phyloP scores from a whole-genome alignment of 805 yeast species.

The Candida anglica region DNA sequence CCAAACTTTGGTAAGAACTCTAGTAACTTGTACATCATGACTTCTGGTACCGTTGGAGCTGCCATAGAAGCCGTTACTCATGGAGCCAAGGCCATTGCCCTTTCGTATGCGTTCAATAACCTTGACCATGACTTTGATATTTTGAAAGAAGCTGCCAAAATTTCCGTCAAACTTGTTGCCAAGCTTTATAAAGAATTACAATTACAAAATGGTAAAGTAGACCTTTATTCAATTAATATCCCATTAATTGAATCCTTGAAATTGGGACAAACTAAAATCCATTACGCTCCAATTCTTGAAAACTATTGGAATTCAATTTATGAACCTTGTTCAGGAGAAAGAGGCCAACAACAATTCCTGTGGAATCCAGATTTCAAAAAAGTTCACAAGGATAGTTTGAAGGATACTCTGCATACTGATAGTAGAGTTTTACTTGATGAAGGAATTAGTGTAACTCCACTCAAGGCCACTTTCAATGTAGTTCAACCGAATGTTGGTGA shows the following conservation, averaged over 20 bases:
- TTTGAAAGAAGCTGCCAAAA: constrained; percentile 60
- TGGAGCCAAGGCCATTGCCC: constrained; percentile 68
- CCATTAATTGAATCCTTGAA: constrained; percentile 62
- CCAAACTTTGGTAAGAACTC: constrained; percentile 96
- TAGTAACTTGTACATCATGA: constrained; percentile 78
- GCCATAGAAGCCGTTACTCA: constrained; percentile 88
- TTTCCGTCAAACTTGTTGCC: constrained; percentile 61
- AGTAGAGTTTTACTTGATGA: constrained; percentile 67
- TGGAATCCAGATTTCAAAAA: constrained; percentile 84
- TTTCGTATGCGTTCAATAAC: constrained; percentile 77
- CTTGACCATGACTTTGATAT: constrained; percentile 45
- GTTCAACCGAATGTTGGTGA: constrained; percentile 55
- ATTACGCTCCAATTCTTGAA: constrained; percentile 74
- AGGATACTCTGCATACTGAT: constrained; percentile 50
- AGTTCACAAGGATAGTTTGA: constrained; percentile 51
- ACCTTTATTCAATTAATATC: constrained; percentile 78
- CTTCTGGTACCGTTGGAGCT: constrained; percentile 96
- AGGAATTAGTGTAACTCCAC: constrained; percentile 48
- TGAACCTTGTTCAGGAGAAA: constrained; percentile 19
- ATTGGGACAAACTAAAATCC: constrained; percentile 54
- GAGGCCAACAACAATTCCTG: constrained; percentile 43
- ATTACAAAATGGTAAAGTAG: constrained; percentile 38
- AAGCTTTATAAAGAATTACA: constrained; percentile 61
- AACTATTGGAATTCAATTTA: constrained; percentile 78
- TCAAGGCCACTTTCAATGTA: constrained; percentile 66